Evolutionary conservation across 305 asterid genomes (phyloP), one percentile per base, ranked within the genome.

Genomic region (Fraxinus floribunda): DNA sequence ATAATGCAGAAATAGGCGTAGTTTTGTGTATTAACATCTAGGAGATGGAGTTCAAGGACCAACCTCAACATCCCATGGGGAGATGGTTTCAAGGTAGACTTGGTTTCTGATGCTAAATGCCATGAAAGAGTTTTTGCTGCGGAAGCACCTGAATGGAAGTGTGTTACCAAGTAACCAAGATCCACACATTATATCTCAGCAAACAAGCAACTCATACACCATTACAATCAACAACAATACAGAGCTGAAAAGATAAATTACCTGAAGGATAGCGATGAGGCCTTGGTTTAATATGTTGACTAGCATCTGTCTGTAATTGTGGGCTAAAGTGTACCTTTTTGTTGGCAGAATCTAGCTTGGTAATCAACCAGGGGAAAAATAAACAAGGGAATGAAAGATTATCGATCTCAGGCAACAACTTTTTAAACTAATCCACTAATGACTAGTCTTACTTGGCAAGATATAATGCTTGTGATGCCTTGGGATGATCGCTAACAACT

Each of bases 271-370:
- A 91, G 71, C 89, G 87, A 81, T 87, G 95, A 49, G 92, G 86
- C 82, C 92, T 89, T 29, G 91, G 91, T 87, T 89, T 93, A 76
- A 80, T 35, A 75, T 86, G 87, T 85, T 91, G 92, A 89, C 93
- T 84, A 36, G 91, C 90, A 91, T 91, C 94, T 81, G 89, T 92
- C 88, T 87, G 95, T 84, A 90, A 80, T 72, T 86, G 94, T 78
- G 98, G 98, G 88, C 93, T 92, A 87, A 97, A 97, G 83, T 94
- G 99, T 72, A 97, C 99, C 92, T 93, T 97, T 93, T 97, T 96
- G 88, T 87, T 93, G 66, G 88, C 92, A 80, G 96, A 85, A 87
- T 93, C 99, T 97, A 88, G 81, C 44, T 77, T 46, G 81, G 16
- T 44, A 79, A 18, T 70, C 87, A 84, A 82, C 75, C 70, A 62